Percentiles rank a stretch among this genome's conserved stretches.
These are phyloP conservation scores for Teunomyces funiuensis DNA, from an alignment of 805 yeast species.

Conservation along the genomic window DNA sequence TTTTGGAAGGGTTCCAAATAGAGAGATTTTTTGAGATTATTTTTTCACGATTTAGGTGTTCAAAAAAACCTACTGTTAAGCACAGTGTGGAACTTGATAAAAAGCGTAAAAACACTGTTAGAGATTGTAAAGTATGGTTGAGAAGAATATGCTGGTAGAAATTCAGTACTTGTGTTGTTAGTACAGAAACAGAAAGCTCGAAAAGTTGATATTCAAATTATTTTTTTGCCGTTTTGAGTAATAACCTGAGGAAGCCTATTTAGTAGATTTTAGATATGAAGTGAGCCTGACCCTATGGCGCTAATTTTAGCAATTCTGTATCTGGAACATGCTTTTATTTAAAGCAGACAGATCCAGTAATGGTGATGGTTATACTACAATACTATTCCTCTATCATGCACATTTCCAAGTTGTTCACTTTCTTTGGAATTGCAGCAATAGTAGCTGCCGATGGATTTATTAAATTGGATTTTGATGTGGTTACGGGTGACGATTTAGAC, in stretches of 20 bases:
- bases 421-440: constrained; percentile 9
- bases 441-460: constrained; percentile 20
- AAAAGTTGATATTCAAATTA: no score
- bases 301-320: background rate
- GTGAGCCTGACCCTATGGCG: background rate
- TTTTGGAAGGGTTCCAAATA: background rate
- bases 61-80: background rate
- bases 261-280: background rate
- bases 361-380: background rate
- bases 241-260: background rate
- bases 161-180: no score
- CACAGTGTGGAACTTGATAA: no score
- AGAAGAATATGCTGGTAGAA: no score
- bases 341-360: background rate
- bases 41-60: background rate
- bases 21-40: background rate
- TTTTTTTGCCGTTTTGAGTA: background rate
- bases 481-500: constrained; percentile 19
- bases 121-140: no score
- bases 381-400: background rate
- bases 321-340: background rate
- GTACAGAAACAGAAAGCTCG: no score
- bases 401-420: background rate
- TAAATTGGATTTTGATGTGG: constrained; percentile 24
- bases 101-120: no score